A percentile compares a stretch with the other conserved stretches of the same genome.
Evolutionary conservation across 2,329 filamentous ascomycete species (phyloP).

Genomic region (Mycosphaerella sp.): DNA sequence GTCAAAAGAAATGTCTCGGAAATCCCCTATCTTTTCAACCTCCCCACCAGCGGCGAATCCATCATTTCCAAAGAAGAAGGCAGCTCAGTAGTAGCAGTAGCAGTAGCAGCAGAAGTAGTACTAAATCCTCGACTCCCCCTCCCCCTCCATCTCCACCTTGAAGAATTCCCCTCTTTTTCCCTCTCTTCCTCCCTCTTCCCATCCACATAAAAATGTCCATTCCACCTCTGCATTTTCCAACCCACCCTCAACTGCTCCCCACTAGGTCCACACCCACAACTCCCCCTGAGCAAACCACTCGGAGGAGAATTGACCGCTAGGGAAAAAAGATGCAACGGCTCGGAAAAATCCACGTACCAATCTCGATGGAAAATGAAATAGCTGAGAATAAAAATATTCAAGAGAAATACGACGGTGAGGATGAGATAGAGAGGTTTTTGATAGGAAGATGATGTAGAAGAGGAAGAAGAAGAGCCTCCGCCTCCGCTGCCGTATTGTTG

Average conservation of each 20-base stretch:
- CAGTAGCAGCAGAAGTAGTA: no score
- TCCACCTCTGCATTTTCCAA: slow-evolving; percentile 36
- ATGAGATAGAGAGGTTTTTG: slow-evolving; percentile 62
- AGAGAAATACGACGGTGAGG: slow-evolving; percentile 57
- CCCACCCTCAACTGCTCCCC: slow-evolving; percentile 44
- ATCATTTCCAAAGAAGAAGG: slow-evolving; percentile 22
- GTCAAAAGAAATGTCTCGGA: not conserved
- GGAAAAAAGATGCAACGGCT: slow-evolving; percentile 48
- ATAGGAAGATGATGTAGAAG: slow-evolving; percentile 39
- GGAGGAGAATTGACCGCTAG: slow-evolving; percentile 54
- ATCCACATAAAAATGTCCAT: slow-evolving; percentile 50
- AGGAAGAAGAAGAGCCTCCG: slow-evolving; percentile 33
- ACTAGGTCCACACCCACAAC: slow-evolving; percentile 51
- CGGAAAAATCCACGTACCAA: slow-evolving; percentile 70
- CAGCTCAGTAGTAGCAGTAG: no score
- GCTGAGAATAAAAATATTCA: slow-evolving; percentile 58
- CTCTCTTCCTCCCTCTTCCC: slow-evolving; percentile 21
- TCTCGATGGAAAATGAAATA: slow-evolving; percentile 56
- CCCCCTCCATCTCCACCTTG: slow-evolving; percentile 8
- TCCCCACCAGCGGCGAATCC: slow-evolving; percentile 27
- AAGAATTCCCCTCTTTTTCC: slow-evolving; percentile 25
- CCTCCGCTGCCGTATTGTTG: slow-evolving; percentile 63
- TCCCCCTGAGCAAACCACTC: slow-evolving; percentile 46
- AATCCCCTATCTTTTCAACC: slow-evolving; percentile 11
- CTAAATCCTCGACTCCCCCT: no score